Percentiles rank a stretch among this genome's conserved stretches.
These are phyloP conservation scores for Auricularia sp. DNA, from an alignment of 768 basidiomycete species.

Conservation along the genomic window DNA sequence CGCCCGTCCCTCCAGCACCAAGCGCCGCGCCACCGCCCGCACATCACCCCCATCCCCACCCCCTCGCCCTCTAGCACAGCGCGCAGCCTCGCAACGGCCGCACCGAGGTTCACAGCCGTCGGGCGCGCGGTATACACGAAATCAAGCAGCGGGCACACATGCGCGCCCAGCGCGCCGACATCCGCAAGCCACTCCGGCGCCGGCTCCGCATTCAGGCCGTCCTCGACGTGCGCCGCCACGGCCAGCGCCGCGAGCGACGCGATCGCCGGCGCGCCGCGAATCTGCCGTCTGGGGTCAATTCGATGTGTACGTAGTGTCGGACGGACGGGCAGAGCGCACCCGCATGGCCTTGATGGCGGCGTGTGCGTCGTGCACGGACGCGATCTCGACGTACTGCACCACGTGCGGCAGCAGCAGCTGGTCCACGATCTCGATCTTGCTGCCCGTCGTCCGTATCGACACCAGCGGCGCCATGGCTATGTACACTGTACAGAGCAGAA, in stretches of 20 bases:
- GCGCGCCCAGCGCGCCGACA: conserved; percentile 36
- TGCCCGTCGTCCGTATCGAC: conserved; percentile 36
- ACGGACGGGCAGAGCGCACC: conserved; percentile 28
- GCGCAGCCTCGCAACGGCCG: conserved; percentile 66
- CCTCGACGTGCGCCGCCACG: conserved; percentile 53
- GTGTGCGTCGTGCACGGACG: conserved; percentile 73
- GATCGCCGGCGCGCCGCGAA: conserved; percentile 91
- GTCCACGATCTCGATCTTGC: conserved; percentile 76
- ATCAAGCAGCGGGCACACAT: conserved; percentile 52
- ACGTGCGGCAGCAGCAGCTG: conserved; percentile 79
- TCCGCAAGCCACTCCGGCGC: conserved; percentile 48
- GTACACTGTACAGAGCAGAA: not conserved
- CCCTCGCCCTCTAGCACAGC: conserved; percentile 35
- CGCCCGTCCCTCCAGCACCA: conserved; percentile 60
- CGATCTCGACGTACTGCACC: conserved; percentile 52
- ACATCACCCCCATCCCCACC: conserved; percentile 18
- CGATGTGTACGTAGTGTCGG: not conserved
- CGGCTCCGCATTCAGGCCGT: conserved; percentile 37
- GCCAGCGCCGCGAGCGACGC: conserved; percentile 83
- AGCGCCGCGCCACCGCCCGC: conserved; percentile 35
- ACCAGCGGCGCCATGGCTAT: conserved; percentile 18
- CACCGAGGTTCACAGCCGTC: conserved; percentile 91
- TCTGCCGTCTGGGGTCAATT: conserved; percentile 28
- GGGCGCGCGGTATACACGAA: conserved; percentile 83
- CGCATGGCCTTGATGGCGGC: conserved; percentile 97